Conservation (phyloP, 495 filamentous ascomycete genomes). For the Oleoguttula mirabilis region DNA sequence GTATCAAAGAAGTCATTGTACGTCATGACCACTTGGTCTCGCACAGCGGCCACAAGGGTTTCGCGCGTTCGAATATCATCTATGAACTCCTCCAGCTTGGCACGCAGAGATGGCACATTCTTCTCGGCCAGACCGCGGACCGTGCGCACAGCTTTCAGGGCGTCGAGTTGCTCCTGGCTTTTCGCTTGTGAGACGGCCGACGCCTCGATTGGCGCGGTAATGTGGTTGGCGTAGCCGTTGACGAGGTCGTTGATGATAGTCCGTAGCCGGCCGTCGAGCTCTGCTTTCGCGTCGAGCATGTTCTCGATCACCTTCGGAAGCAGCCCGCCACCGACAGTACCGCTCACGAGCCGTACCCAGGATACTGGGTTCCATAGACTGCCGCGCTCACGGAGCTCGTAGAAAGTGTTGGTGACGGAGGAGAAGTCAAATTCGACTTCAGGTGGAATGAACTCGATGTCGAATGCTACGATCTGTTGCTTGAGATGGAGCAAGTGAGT, state of each 20-base stretch:
- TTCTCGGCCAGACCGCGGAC: conserved; percentile 36
- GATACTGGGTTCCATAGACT: conserved; percentile 56
- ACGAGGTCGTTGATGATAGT: conserved; percentile 74
- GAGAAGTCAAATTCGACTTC: conserved; percentile 65
- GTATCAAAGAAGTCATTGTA: conserved; percentile 32
- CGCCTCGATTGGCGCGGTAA: conserved; percentile 39
- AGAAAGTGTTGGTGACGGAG: conserved; percentile 65
- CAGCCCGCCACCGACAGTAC: conserved; percentile 23
- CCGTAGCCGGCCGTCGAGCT: conserved; percentile 65
- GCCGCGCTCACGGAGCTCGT: conserved; percentile 56
- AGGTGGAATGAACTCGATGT: conserved; percentile 73
- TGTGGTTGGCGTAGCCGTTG: conserved; percentile 42
- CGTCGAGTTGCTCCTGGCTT: conserved; percentile 22
- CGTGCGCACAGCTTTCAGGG: conserved; percentile 26
- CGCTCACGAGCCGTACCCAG: conserved; percentile 36
- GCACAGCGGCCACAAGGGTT: conserved; percentile 30
- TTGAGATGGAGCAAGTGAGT: conserved; percentile 85
- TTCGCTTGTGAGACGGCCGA: conserved; percentile 18
- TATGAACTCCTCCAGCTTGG: conserved; percentile 38
- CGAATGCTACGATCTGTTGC: conserved; percentile 81
- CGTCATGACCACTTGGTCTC: conserved; percentile 27
- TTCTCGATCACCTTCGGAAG: conserved; percentile 25
- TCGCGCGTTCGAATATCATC: conserved; percentile 29
- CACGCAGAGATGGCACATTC: conserved; percentile 42
- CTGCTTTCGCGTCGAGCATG: conserved; percentile 47